Evolutionary conservation across 108 stramenopile genomes (phyloP), one percentile per base, ranked within the genome.

Genomic region (Cyclotella kingstonii): DNA sequence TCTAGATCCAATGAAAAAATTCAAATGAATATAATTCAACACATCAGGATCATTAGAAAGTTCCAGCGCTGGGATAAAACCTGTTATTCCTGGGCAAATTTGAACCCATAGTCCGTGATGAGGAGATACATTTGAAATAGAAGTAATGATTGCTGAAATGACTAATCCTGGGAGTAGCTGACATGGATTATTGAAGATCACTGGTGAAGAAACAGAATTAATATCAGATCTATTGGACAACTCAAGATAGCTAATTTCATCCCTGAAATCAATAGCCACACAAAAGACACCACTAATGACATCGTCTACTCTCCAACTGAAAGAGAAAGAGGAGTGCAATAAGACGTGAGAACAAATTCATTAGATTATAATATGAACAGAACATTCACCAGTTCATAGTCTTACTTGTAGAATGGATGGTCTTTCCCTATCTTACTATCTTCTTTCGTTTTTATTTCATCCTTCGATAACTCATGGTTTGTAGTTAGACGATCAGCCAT

Each of bases 1-100:
- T 48, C 68, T 48, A 11, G 76, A 54, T 18, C 92, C 92, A 22
- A 87, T 52, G 14, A 68, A 58, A 47, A 81, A 82, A 41, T 83
- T 54, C 9, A 48, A 52, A 18, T 44, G 26, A 38, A 94, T 38
- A 34, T 81, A 63, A 59, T 94, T 89, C 46, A 94, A 54, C 21
- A 90, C 60, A 33, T 79, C 52, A 10, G 76, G 54, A 60, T 90
- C 68, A 7, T 42, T 57, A 5, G 77, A 79, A n/a, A 84, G 33
- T 50, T 95, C 90, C 26, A 91, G 34, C 5, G 83, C 83, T 27
- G 88, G 81, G 28, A 91, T 58, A 52, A 83, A 91, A 11, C 86
- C 87, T 12, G 63, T 66, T 11, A 89, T 68, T 21, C 75, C 73
- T 5, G 93, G 93, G 26, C 77, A 72, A 22, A 87, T 49, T 40